A percentile compares a stretch with the other conserved stretches of the same genome.
phyloP scores from a whole-genome alignment of 768 basidiomycete genomes.

The Cantharellus cinnabarinus region DNA sequence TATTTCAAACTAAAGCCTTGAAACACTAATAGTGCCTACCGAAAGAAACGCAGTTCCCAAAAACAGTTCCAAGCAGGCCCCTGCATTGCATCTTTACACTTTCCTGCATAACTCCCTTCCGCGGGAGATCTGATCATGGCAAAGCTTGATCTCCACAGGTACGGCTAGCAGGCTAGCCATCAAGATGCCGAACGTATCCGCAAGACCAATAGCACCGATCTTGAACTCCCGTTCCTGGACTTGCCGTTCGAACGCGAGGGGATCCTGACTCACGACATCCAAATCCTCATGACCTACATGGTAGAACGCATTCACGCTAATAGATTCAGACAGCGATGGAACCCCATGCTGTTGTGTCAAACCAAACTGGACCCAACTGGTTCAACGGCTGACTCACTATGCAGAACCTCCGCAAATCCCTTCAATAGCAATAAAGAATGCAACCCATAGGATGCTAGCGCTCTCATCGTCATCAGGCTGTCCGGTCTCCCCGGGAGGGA shows the following conservation, averaged over 20 bases:
- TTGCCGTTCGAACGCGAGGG: constrained; percentile 24
- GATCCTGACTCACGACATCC: constrained; percentile 17
- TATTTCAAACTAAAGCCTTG: too few relatives aligned
- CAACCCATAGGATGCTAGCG: constrained; percentile 40
- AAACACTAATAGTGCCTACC: too few relatives aligned
- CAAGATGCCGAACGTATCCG: constrained; percentile 44
- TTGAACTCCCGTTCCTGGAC: constrained; percentile 72
- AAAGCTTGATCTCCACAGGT: constrained; percentile 59
- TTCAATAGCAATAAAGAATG: constrained; percentile 64
- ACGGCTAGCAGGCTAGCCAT: constrained; percentile 29
- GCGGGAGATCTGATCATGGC: constrained; percentile 44
- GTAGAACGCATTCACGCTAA: constrained; percentile 73
- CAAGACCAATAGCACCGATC: constrained; percentile 76
- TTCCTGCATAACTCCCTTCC: constrained; percentile 53
- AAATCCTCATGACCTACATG: constrained; percentile 55
- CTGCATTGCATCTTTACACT: constrained; percentile 19
- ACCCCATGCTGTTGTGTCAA: too few relatives aligned
- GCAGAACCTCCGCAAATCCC: constrained; percentile 85
- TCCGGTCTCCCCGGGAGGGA: constrained; percentile 15
- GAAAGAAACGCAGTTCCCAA: too few relatives aligned
- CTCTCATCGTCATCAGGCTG: constrained; percentile 17
- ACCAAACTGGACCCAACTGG: too few relatives aligned
- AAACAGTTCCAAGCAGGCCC: too few relatives aligned
- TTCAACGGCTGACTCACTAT: constrained; percentile 36
- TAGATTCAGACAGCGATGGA: too few relatives aligned